phyloP scores from a whole-genome alignment of 2,329 filamentous ascomycete genomes.

The Lithohypha guttulata region DNA sequence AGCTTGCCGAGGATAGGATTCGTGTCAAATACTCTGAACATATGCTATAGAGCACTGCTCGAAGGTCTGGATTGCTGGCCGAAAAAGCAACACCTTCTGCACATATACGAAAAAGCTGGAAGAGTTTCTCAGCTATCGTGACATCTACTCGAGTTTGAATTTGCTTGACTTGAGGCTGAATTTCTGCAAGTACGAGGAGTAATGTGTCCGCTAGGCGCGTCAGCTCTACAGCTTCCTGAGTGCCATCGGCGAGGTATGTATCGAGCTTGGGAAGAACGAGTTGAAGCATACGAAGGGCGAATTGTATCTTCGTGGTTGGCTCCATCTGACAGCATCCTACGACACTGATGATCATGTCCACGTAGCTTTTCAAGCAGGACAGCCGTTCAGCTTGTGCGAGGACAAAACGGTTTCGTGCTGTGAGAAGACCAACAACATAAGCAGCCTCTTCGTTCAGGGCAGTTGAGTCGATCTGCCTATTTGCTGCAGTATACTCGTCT shows the following conservation, averaged over 20 bases:
- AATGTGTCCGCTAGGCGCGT: constrained; percentile 64
- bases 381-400: constrained; percentile 40
- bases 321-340: constrained; percentile 73
- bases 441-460: constrained; percentile 31
- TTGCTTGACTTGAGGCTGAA: constrained; percentile 28
- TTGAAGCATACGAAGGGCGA: constrained; percentile 78
- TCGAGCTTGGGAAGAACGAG: constrained; percentile 82
- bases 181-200: constrained; percentile 28
- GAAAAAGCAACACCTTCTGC: constrained; percentile 65
- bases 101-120: constrained; percentile 81
- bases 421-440: constrained; percentile 29
- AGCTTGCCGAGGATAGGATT: constrained; percentile 42
- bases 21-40: constrained; percentile 75
- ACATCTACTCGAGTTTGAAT: constrained; percentile 45
- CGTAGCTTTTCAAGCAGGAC: constrained; percentile 69
- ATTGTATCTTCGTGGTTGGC: constrained; percentile 57
- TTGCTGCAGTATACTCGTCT: constrained; percentile 26
- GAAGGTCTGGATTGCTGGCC: constrained; percentile 57
- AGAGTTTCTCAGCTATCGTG: constrained; percentile 76
- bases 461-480: constrained; percentile 30
- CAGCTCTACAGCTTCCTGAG: constrained; percentile 61
- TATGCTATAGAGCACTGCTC: constrained; percentile 82
- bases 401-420: constrained; percentile 31
- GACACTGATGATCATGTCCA: constrained; percentile 71
- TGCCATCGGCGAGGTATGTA: constrained; percentile 56